These are phyloP conservation scores for Polyplosphaeria fusca DNA, from an alignment of 495 filamentous ascomycete genomes.

Conservation along the genomic window DNA sequence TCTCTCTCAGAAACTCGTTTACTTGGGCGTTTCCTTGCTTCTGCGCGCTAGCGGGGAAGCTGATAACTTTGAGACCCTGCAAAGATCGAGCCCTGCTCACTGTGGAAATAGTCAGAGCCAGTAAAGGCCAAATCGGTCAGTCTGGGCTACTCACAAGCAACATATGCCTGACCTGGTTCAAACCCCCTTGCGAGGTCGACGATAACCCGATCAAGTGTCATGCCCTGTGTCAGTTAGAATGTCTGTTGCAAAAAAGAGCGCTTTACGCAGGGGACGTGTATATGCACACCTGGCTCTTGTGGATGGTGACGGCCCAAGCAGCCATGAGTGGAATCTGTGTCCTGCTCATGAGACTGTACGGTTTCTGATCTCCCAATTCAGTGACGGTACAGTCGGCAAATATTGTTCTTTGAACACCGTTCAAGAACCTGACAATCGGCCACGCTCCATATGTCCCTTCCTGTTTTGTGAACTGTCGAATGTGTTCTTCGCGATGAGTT, in stretches of 20 bases:
- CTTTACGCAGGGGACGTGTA: too few relatives aligned
- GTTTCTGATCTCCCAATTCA: constrained; percentile 45
- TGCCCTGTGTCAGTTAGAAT: background rate
- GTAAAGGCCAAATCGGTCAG: too few relatives aligned
- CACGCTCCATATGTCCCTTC: background rate
- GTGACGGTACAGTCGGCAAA: constrained; percentile 47
- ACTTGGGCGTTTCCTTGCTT: background rate
- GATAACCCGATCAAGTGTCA: constrained; percentile 1
- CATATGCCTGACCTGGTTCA: background rate
- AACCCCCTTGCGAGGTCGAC: background rate
- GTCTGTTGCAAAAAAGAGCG: background rate
- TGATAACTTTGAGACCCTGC: background rate
- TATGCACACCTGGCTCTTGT: constrained; percentile 45
- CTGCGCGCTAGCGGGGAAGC: background rate
- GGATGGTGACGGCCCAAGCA: constrained; percentile 48
- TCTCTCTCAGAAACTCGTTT: background rate
- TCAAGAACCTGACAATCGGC: background rate
- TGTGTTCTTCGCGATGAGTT: constrained; percentile 7
- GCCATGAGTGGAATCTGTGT: constrained; percentile 47
- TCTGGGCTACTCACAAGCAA: too few relatives aligned
- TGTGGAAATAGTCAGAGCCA: background rate
- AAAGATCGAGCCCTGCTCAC: background rate
- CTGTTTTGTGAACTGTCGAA: background rate
- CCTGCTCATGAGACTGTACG: constrained; percentile 34
- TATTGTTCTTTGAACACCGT: constrained; percentile 37